Conservation (phyloP, 192 early-diverging fungal species). For the Thoreauomyces humboldtii region DNA sequence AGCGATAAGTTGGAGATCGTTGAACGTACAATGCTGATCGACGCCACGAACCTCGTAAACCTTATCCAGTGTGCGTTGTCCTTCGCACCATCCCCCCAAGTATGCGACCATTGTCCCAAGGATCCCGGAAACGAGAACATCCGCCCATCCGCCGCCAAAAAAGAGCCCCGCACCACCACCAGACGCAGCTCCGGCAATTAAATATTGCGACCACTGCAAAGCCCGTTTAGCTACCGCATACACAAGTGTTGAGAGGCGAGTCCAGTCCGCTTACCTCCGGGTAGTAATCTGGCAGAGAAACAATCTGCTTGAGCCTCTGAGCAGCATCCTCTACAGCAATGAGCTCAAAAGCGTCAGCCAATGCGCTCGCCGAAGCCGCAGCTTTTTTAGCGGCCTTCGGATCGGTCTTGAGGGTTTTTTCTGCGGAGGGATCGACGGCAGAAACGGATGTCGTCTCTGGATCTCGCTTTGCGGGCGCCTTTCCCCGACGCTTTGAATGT, state of each 20-base stretch:
- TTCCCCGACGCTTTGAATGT: too few relatives aligned
- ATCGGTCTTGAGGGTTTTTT: too few relatives aligned
- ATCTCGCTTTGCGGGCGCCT: too few relatives aligned
- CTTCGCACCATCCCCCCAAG: conserved; percentile 10
- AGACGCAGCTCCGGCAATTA: conserved; percentile 14
- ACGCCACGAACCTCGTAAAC: conserved; percentile 20
- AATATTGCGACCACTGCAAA: conserved; percentile 21
- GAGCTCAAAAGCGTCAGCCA: conserved; percentile 22
- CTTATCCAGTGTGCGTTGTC: conserved; percentile 22
- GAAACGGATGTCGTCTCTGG: too few relatives aligned
- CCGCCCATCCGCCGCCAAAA: conserved; percentile 33
- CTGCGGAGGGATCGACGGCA: too few relatives aligned
- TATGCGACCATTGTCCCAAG: conserved; percentile 17
- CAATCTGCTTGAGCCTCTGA: conserved; percentile 27
- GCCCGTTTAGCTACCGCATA: neutral
- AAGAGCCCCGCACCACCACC: conserved; percentile 29
- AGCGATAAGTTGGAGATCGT: neutral
- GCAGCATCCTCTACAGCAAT: conserved; percentile 37
- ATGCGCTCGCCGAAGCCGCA: too few relatives aligned
- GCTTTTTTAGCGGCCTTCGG: too few relatives aligned
- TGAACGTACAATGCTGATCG: neutral
- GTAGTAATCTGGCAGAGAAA: conserved; percentile 25
- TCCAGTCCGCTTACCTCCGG: conserved; percentile 6
- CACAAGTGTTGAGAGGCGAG: neutral
- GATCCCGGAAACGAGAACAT: conserved; percentile 19